Evolutionary conservation across 305 asterid species (phyloP).

Genomic region (Fraxinus latifolia): DNA sequence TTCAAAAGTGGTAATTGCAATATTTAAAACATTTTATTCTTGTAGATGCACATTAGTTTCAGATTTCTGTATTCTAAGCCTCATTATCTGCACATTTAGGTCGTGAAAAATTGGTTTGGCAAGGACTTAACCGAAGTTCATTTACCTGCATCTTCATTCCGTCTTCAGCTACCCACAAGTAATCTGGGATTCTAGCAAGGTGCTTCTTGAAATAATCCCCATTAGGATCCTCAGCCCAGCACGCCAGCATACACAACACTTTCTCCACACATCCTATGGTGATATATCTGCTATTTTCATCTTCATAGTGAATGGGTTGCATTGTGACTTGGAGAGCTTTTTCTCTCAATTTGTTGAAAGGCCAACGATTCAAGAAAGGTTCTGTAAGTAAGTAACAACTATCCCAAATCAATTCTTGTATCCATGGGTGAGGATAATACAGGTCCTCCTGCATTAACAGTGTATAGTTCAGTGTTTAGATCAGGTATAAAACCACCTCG

Average conservation of each 20-base stretch:
- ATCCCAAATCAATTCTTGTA: conserved; percentile 20
- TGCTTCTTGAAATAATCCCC: conserved; percentile 4
- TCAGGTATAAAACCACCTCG: neutral
- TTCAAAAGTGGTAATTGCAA: neutral
- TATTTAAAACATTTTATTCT: neutral
- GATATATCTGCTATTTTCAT: conserved; percentile 20
- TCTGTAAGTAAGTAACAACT: neutral
- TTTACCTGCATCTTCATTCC: conserved; percentile 30
- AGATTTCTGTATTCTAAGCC: neutral
- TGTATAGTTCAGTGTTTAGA: neutral
- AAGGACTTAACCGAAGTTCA: neutral
- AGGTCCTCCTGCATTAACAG: conserved; percentile 20
- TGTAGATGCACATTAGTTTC: neutral
- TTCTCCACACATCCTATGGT: conserved; percentile 20
- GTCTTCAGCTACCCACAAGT: conserved; percentile 27
- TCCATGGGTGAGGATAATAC: conserved; percentile 19
- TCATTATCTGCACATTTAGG: neutral
- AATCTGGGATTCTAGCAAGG: conserved; percentile 12
- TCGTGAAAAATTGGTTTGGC: neutral
- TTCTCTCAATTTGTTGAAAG: conserved; percentile 20
- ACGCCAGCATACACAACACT: conserved; percentile 15
- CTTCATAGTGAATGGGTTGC: conserved; percentile 27
- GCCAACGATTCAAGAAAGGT: conserved; percentile 20
- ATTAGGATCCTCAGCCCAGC: conserved; percentile 22
- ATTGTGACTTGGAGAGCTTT: conserved; percentile 8